Evolutionary conservation across 2,329 filamentous ascomycete genomes (phyloP).

Genomic region (Lachnellula cervina): DNA sequence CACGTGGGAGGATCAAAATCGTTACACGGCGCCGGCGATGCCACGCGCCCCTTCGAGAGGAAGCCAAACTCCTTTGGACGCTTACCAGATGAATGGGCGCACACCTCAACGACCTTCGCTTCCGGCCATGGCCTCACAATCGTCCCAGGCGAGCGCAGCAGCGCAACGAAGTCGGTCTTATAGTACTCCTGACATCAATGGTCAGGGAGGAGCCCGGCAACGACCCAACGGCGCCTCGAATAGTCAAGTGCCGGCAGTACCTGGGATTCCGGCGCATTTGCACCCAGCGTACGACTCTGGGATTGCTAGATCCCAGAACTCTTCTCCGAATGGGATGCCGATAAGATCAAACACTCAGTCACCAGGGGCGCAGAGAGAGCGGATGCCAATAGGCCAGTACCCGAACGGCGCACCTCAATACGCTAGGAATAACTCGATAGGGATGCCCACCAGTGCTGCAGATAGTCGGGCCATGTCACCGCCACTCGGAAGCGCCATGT

Average conservation of each 20-base stretch:
- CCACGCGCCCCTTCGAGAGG: constrained; percentile 76
- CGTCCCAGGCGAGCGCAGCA: constrained; percentile 41
- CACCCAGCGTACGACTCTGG: constrained; percentile 54
- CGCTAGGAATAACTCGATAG: constrained; percentile 23
- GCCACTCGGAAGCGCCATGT: constrained; percentile 31
- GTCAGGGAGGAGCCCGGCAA: constrained; percentile 55
- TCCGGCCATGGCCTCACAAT: constrained; percentile 60
- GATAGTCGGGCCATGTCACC: constrained; percentile 42
- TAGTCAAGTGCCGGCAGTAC: constrained; percentile 59
- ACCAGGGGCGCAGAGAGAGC: constrained; percentile 61
- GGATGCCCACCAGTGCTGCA: constrained; percentile 28
- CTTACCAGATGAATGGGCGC: constrained; percentile 58
- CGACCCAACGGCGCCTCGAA: constrained; percentile 46
- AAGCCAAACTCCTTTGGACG: constrained; percentile 57
- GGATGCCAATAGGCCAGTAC: constrained; percentile 41
- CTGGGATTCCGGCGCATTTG: constrained; percentile 69
- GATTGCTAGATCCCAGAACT: constrained; percentile 75
- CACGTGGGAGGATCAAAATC: constrained; percentile 66
- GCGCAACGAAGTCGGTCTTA: constrained; percentile 81
- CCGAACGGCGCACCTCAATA: constrained; percentile 32
- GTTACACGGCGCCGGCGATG: constrained; percentile 86
- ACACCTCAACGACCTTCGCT: constrained; percentile 74
- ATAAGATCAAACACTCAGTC: constrained; percentile 67
- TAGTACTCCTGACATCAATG: constrained; percentile 91
- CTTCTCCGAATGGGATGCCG: constrained; percentile 68